Conservation (phyloP, 2,329 filamentous ascomycete species). For the Emericellopsis cladophorae region DNA sequence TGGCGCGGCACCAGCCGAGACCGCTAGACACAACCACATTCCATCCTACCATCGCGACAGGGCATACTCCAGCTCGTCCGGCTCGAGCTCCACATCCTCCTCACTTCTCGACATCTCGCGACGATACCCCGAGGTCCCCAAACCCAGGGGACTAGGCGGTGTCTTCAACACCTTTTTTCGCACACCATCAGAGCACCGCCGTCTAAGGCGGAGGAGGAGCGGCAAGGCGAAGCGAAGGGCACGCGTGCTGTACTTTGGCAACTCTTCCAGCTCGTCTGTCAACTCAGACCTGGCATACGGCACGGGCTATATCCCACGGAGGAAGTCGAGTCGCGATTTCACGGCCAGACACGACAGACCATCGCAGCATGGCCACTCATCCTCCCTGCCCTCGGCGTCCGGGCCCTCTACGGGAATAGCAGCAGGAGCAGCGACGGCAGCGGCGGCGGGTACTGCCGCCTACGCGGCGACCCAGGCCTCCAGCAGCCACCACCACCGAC, state of each 20-base stretch:
- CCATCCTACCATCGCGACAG: conserved; percentile 9
- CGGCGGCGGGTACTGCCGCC: neutral
- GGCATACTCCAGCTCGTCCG: conserved; percentile 23
- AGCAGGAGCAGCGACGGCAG: neutral
- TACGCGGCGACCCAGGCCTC: neutral
- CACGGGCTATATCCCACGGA: conserved; percentile 38
- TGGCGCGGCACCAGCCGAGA: neutral
- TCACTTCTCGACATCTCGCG: conserved; percentile 57
- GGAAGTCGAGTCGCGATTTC: conserved; percentile 13
- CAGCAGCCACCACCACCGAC: neutral
- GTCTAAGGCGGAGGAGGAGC: conserved; percentile 22
- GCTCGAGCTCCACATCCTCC: conserved; percentile 37
- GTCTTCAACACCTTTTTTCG: conserved; percentile 52
- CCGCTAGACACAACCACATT: conserved; percentile 2
- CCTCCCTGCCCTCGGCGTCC: neutral
- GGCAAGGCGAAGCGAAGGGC: conserved; percentile 33
- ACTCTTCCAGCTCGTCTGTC: conserved; percentile 54
- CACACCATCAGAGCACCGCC: conserved; percentile 41
- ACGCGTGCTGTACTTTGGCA: conserved; percentile 44
- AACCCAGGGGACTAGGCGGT: conserved; percentile 27
- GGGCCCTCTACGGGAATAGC: neutral
- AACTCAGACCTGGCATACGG: conserved; percentile 60
- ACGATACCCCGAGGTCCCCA: conserved; percentile 29
- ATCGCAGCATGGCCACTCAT: conserved; percentile 5
- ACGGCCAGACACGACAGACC: conserved; percentile 6